Conservation (phyloP, 371 early-diverging fungal species). For the Capniomyces stellatus region DNA sequence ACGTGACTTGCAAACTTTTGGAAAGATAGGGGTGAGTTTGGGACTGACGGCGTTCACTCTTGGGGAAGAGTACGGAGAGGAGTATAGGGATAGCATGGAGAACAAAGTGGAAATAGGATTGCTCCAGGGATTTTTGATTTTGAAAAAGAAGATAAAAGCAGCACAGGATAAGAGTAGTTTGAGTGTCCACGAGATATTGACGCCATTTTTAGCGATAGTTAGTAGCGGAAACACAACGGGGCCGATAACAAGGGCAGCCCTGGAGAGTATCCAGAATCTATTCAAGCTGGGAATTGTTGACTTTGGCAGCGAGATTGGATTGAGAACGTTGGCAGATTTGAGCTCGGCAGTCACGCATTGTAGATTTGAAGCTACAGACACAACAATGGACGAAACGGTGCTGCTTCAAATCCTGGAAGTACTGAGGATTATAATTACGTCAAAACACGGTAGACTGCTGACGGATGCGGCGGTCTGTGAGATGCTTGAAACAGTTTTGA, state of each 20-base stretch:
- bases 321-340: constrained; percentile 17
- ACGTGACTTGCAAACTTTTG: constrained; percentile 15
- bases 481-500: constrained; percentile 88
- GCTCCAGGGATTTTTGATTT: constrained; percentile 23
- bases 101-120: constrained; percentile 8
- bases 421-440: constrained; percentile 45
- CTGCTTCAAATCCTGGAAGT: constrained; percentile 73
- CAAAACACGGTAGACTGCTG: constrained; percentile 42
- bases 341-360: constrained; percentile 74
- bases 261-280: constrained; percentile 75
- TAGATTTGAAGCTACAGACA: constrained; percentile 87
- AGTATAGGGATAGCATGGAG: constrained; percentile 6
- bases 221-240: constrained; percentile 82
- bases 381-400: constrained; percentile 82
- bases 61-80: constrained; percentile 10
- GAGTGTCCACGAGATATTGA: constrained; percentile 56
- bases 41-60: constrained; percentile 21
- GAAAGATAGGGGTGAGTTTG: constrained; percentile 19
- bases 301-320: constrained; percentile 18
- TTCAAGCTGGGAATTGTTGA: constrained; percentile 68
- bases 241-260: constrained; percentile 80
- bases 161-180: constrained; percentile 20
- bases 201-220: constrained; percentile 80
- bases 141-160: constrained; percentile 25
- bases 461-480: constrained; percentile 87